Percentiles rank a stretch among this genome's conserved stretches.
phyloP scores from a whole-genome alignment of 495 filamentous ascomycete genomes.

The Penicillium pulvis region DNA sequence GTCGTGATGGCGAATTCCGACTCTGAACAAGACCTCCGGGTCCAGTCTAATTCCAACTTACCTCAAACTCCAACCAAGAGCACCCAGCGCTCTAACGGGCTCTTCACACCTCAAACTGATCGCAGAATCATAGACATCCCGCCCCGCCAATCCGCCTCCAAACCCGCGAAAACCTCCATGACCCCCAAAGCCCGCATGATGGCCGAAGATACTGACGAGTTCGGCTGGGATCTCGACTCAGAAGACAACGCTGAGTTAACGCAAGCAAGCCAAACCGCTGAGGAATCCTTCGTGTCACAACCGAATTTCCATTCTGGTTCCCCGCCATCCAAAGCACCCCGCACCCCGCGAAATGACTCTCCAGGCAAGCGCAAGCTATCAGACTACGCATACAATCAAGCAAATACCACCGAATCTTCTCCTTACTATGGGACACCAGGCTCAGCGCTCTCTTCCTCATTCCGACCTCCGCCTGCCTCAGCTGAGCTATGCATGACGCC shows the following conservation, averaged over 20 bases:
- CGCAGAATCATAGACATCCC: conserved; percentile 20
- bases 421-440: background rate
- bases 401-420: conserved; percentile 3
- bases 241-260: conserved; percentile 35
- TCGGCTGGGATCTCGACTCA: conserved; percentile 46
- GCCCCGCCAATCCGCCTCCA: conserved; percentile 10
- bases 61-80: conserved; percentile 29
- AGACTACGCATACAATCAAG: conserved; percentile 23
- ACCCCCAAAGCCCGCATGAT: conserved; percentile 43
- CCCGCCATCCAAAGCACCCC: conserved; percentile 39
- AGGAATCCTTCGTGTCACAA: conserved; percentile 23
- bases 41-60: conserved; percentile 18
- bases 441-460: conserved; percentile 17
- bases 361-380: conserved; percentile 56
- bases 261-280: conserved; percentile 8
- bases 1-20: conserved; percentile 54
- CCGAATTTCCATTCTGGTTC: conserved; percentile 16
- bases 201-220: conserved; percentile 46
- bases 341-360: conserved; percentile 46
- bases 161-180: conserved; percentile 30
- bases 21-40: conserved; percentile 32
- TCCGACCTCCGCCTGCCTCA: conserved; percentile 34
- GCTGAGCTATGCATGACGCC: conserved; percentile 48
- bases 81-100: conserved; percentile 15
- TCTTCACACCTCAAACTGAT: conserved; percentile 43